Base-by-base conservation (phyloP, 2,329 filamentous ascomycete species). In the Paraphoma chrysanthemicola region DNA sequence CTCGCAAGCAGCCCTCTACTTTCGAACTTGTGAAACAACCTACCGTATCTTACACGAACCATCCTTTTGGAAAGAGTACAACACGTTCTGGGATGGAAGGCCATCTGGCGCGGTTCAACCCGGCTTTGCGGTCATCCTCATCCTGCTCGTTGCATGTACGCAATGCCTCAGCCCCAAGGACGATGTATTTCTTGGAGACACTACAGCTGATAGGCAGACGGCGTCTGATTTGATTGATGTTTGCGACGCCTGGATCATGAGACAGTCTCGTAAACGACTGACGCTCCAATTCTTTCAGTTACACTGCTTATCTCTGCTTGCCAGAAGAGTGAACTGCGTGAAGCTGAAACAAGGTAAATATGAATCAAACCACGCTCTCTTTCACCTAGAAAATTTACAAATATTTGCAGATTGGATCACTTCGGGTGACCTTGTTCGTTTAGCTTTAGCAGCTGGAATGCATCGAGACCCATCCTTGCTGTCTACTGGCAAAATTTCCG, bases 21-120 rank as follows among this genome's bases (percentile, higher is more conserved):
- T 86, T 43, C 68, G 69, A 2, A 81, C 73, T 0, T 85, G 83
- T 54, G 85, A 85, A 56, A 79, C 77, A 1, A 77, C 78, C 0
- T 80, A 85, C 49, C 80, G 83, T 3, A 81, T 87, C 44, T 66
- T 87, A 0, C 85, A 87, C 52, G 67, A 75, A 4, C 83, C 84
- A 0, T 81, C 78, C 0, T 88, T 87, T 56, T 79, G 78, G 77
- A 60, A 72, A 17, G 80, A 85, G 7, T 87, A 85, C 59, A 56
- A 73, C 3, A 67, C 50, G 0, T 83, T 82, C 57, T 86, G 83
- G 83, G 67, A 75, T 3, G 55, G 60, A 2, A 30, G 17, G 11
- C 56, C 75, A 3, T 70, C 76, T 6, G 58, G 64, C 4, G 54
- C 54, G 36, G 46, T 53, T n/a, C 52, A 64, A 9, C 54, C 63